phyloP scores from a whole-genome alignment of 2,329 filamentous ascomycete genomes.

The Verticillium longisporum region DNA sequence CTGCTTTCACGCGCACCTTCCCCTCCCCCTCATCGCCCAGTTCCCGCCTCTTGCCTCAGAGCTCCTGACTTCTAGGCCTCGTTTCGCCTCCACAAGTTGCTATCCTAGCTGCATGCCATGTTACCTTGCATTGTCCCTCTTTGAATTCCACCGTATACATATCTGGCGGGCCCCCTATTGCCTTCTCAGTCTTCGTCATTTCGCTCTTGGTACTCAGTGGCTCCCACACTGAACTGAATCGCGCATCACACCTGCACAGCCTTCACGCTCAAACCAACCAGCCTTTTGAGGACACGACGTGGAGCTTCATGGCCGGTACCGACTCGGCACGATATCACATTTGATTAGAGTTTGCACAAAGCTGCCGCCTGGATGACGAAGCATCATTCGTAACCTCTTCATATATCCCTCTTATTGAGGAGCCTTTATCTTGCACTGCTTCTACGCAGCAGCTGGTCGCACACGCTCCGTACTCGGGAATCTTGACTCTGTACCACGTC shows the following conservation, averaged over 20 bases:
- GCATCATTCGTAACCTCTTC: not conserved
- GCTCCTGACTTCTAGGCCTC: not conserved
- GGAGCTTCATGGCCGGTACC: not conserved
- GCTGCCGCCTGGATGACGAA: not conserved
- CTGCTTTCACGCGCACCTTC: not conserved
- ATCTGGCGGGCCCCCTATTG: not conserved
- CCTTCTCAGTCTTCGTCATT: not conserved
- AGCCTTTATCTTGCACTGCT: not conserved
- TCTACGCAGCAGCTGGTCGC: not conserved
- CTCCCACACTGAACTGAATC: not conserved
- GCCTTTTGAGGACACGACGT: not conserved
- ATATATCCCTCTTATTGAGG: not conserved
- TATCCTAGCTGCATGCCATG: not conserved
- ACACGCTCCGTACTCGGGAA: not conserved
- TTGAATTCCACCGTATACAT: not conserved
- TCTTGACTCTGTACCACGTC: not conserved
- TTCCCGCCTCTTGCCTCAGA: not conserved
- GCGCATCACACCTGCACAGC: not conserved
- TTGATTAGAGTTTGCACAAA: not conserved
- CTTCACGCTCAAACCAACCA: not conserved
- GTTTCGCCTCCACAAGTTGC: not conserved
- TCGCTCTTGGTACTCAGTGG: not conserved
- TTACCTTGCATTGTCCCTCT: not conserved
- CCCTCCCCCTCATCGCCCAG: not conserved
- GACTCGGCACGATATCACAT: not conserved